phyloP scores from a whole-genome alignment of 176 grass and related monocot species.

The Pharus latifolius region DNA sequence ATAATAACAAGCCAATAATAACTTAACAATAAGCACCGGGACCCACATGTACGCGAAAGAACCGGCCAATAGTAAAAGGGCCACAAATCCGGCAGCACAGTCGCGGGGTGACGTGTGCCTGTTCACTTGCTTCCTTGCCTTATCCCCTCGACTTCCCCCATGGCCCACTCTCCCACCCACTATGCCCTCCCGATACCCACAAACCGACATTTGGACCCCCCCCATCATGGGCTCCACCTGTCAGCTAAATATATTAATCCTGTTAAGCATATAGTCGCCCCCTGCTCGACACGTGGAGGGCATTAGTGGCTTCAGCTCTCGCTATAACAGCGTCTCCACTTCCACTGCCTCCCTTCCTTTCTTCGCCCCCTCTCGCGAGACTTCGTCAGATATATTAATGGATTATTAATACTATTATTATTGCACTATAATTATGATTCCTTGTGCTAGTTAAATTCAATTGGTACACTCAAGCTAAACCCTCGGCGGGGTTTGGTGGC shows the following conservation, averaged over 20 bases:
- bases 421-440: too few species aligned
- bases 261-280: too few species aligned
- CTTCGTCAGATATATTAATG: conserved; percentile 13
- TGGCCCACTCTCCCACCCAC: background rate
- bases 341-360: background rate
- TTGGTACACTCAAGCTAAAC: too few species aligned
- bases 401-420: too few species aligned
- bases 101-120: background rate
- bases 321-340: background rate
- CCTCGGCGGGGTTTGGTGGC: background rate
- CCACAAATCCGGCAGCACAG: conserved; percentile 8
- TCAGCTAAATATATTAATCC: too few species aligned
- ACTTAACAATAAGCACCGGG: too few species aligned
- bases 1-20: too few species aligned
- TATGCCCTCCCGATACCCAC: background rate
- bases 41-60: background rate
- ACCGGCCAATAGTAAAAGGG: background rate
- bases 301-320: background rate
- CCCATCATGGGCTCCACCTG: too few species aligned
- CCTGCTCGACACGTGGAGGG: conserved; percentile 50
- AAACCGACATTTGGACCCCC: too few species aligned
- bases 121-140: background rate
- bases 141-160: background rate
- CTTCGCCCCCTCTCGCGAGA: background rate
- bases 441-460: too few species aligned